Evolutionary conservation across 2,329 filamentous ascomycete genomes (phyloP).

Genomic region (Monascus ruber): DNA sequence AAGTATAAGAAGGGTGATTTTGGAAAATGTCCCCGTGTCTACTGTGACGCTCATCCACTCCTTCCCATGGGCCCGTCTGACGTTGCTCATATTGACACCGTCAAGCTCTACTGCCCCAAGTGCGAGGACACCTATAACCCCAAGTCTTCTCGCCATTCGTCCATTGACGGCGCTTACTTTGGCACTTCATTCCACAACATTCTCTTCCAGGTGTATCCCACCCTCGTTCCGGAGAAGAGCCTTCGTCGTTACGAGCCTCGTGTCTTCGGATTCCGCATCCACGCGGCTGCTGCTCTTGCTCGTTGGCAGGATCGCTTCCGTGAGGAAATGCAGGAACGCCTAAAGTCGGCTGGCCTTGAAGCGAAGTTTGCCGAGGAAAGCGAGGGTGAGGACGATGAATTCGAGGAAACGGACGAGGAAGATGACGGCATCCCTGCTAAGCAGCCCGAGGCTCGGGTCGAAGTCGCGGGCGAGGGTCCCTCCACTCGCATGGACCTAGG

Average conservation of each 20-base stretch:
- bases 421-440: constrained; percentile 7
- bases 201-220: constrained; percentile 94
- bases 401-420: constrained; percentile 37
- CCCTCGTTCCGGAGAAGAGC: constrained; percentile 76
- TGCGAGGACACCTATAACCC: constrained; percentile 99
- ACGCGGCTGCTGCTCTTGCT: constrained; percentile 74
- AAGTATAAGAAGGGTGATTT: constrained; percentile 99
- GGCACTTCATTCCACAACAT: constrained; percentile 98
- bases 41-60: constrained; percentile 86
- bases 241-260: constrained; percentile 76
- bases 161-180: constrained; percentile 96
- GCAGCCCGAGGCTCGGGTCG: constrained; percentile 7
- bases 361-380: constrained; percentile 65
- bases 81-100: constrained; percentile 72
- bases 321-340: constrained; percentile 68
- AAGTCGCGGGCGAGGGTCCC: constrained; percentile 16
- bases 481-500: constrained; percentile 28
- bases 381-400: constrained; percentile 46
- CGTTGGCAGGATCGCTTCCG: constrained; percentile 80
- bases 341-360: constrained; percentile 59
- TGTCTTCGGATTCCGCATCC: constrained; percentile 91
- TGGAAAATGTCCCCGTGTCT: constrained; percentile 91
- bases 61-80: constrained; percentile 93
- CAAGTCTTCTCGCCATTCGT: constrained; percentile 88
- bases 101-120: constrained; percentile 92